These are phyloP conservation scores for Solanum hybrid DNA, from an alignment of 305 asterid species.

Conservation along the genomic window DNA sequence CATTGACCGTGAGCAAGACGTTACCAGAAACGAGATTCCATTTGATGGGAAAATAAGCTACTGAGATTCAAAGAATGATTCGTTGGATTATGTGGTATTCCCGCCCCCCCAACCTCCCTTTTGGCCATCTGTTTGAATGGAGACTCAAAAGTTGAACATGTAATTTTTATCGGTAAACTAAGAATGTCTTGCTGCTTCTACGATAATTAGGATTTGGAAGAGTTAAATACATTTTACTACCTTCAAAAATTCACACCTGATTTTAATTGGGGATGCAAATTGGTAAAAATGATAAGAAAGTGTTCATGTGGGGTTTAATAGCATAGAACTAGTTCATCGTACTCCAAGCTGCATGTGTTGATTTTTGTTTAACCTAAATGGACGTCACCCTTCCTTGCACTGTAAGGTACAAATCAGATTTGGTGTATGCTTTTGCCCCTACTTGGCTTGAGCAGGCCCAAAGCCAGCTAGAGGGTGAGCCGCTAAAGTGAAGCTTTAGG, in stretches of 20 bases:
- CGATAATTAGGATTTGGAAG: neutral
- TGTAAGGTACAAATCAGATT: neutral
- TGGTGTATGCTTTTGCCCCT: neutral
- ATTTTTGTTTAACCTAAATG: neutral
- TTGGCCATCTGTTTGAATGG: neutral
- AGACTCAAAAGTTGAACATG: neutral
- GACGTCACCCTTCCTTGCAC: neutral
- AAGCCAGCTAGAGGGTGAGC: neutral
- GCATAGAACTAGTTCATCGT: neutral
- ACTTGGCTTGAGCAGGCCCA: neutral
- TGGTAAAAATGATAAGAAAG: neutral
- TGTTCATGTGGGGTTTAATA: neutral
- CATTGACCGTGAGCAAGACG: neutral
- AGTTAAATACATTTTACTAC: neutral
- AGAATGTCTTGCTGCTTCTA: neutral
- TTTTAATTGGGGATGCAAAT: neutral
- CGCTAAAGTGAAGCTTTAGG: neutral
- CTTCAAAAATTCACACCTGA: neutral
- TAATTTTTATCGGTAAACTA: neutral
- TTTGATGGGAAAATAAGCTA: neutral
- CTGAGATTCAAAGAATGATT: neutral
- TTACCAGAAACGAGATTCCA: neutral
- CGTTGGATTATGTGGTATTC: neutral
- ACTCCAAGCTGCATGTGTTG: neutral
- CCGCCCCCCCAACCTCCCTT: neutral